These are phyloP conservation scores for Elsinoe fawcettii DNA, from an alignment of 2,329 filamentous ascomycete species.

Conservation along the genomic window DNA sequence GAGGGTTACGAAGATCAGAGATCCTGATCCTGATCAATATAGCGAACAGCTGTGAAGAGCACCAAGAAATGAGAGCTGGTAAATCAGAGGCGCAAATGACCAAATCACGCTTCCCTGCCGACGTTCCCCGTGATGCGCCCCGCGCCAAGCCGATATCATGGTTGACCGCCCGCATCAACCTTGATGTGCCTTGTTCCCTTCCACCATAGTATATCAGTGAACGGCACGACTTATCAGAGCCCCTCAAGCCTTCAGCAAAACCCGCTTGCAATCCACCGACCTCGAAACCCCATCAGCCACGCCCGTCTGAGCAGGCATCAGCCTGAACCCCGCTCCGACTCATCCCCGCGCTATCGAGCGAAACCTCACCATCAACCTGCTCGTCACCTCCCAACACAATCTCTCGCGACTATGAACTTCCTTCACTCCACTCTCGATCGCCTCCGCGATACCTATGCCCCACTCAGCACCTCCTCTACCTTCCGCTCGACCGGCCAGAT, in stretches of 20 bases:
- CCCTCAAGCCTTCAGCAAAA: not conserved
- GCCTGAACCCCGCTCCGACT: not conserved
- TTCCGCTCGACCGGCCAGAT: constrained; percentile 93
- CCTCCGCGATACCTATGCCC: constrained; percentile 84
- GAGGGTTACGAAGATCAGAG: too few species aligned
- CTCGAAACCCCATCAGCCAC: not conserved
- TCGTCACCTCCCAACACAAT: not conserved
- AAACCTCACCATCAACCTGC: not conserved
- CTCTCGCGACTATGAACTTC: constrained; percentile 59
- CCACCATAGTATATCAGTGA: not conserved
- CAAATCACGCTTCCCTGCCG: not conserved
- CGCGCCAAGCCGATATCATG: constrained; percentile 6
- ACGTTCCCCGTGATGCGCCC: constrained; percentile 10
- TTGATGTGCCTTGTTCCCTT: not conserved
- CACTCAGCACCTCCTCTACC: constrained; percentile 80
- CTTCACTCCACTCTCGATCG: constrained; percentile 81
- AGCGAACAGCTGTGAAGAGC: too few species aligned
- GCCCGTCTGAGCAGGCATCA: not conserved
- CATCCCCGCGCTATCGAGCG: not conserved
- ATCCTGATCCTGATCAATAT: too few species aligned
- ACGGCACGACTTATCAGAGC: not conserved
- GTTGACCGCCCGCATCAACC: constrained; percentile 3
- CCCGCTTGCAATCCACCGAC: too few species aligned
- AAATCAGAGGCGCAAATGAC: constrained; percentile 6
- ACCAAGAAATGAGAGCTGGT: too few species aligned